Evolutionary conservation across 2,329 filamentous ascomycete species (phyloP), one percentile per base, ranked within the genome.

Genomic region (Aspergillus sclerotialis): DNA sequence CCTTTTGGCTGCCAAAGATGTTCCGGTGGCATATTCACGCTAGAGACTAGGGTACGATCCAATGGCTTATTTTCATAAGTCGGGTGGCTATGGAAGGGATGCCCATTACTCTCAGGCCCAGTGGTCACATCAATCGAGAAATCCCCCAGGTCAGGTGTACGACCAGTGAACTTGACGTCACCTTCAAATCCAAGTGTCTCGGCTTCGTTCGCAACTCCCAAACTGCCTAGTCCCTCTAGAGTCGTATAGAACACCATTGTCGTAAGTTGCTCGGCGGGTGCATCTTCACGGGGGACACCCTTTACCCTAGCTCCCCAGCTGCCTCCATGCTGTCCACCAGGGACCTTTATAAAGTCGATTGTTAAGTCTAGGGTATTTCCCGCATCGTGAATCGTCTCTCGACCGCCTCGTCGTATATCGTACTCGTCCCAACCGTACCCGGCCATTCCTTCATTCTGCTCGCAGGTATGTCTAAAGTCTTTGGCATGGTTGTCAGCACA

Each of bases 361-460:
- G 84, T 93, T 43, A 98, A 75, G 64, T 96, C 89, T 46, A 98
- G 75, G 37, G 76, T 76, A 64, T 98, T 98, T 31, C 77, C 82
- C 35, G 81, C 80, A 60, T 98, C 92, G 55, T 93, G 87, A 39
- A 98, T 90, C 1, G 84, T 84, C 63, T 98, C 87, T 14, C 84
- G 73, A 36, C 92, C 92, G 42, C 92, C 92, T 37, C 74, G 82
- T 38, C 92, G 76, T 14, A 88, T 81, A 63, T 98, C 92, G 60
- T 93, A 98, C 58, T 94, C 86, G 52, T 96, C 89, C 92, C 92
- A 98, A 42, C 92, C 92, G 60, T 98, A 98, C 36, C 90, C 90
- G 30, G 79, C 83, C 75, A 98, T 94, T 45, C 84, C 84, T 58
- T 93, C 87, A 59, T 92, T 78, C 60, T 98, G 92, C 61, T 96